Evolutionary conservation across 192 early-diverging fungal genomes (phyloP).

Genomic region (Phycomyces nitens): DNA sequence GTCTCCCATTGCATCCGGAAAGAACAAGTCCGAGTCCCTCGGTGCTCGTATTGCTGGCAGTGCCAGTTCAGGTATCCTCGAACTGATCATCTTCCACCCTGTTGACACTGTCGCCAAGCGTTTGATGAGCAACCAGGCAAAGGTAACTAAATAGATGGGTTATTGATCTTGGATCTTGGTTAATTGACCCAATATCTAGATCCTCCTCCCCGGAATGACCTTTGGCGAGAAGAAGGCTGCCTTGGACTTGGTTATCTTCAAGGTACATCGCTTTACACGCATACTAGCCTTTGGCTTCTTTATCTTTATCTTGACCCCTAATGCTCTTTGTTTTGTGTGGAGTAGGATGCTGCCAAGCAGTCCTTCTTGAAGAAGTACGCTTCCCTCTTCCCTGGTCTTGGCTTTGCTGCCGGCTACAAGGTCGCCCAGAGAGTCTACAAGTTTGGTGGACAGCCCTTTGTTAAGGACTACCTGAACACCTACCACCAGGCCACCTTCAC

Average conservation of each 20-base stretch:
- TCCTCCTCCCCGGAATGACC: constrained; percentile 68
- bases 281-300: too few relatives aligned
- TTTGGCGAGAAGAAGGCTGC: constrained; percentile 60
- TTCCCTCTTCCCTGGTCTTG: constrained; percentile 95
- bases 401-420: constrained; percentile 98
- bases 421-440: constrained; percentile 97
- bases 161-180: neutral
- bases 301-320: constrained; percentile 7
- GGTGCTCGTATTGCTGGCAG: constrained; percentile 88
- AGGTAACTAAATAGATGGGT: constrained; percentile 44
- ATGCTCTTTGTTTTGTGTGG: neutral
- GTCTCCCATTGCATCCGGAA: constrained; percentile 52
- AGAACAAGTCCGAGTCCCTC: constrained; percentile 80
- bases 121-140: constrained; percentile 90
- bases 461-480: constrained; percentile 87
- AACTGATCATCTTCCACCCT: constrained; percentile 95
- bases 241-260: constrained; percentile 88
- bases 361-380: constrained; percentile 80
- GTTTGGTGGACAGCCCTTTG: constrained; percentile 96
- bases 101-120: constrained; percentile 98
- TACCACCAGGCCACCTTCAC: constrained; percentile 77
- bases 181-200: constrained; percentile 27
- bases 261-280: constrained; percentile 40
- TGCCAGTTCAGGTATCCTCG: constrained; percentile 88
- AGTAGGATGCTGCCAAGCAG: constrained; percentile 70